Evolutionary conservation across 176 grass and related monocot species (phyloP).

Genomic region (Aegilops speltoides): DNA sequence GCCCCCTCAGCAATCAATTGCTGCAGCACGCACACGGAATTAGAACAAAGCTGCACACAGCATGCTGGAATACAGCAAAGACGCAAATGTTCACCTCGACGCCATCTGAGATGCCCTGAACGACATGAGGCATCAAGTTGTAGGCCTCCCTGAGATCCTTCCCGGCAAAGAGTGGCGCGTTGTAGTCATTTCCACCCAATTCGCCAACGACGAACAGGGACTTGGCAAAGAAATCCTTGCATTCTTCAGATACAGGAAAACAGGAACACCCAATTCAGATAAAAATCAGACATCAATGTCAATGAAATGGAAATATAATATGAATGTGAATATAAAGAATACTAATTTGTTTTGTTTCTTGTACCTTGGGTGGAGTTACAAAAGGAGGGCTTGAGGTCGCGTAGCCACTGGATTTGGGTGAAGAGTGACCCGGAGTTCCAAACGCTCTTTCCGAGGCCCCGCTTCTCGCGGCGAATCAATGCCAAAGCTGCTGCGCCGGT

Average conservation of each 20-base stretch:
- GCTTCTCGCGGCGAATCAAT: conserved; percentile 1
- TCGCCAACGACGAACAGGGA: conserved; percentile 77
- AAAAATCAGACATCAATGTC: background rate
- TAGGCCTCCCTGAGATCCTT: conserved; percentile 75
- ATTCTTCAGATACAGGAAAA: conserved; percentile 37
- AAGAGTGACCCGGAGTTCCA: conserved; percentile 77
- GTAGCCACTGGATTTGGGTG: conserved; percentile 90
- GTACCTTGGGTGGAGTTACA: conserved; percentile 58
- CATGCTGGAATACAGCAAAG: background rate
- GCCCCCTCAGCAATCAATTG: conserved; percentile 79
- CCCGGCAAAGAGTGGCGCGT: conserved; percentile 57
- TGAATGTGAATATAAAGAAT: background rate
- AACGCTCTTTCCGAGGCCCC: conserved; percentile 54
- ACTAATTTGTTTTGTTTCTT: background rate
- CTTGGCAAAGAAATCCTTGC: conserved; percentile 61
- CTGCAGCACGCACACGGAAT: conserved; percentile 27
- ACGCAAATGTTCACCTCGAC: conserved; percentile 44
- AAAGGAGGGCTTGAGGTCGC: conserved; percentile 67
- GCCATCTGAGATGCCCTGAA: conserved; percentile 62
- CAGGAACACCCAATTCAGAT: background rate
- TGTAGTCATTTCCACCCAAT: conserved; percentile 86
- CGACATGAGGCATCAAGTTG: conserved; percentile 59
- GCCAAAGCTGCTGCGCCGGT: no score
- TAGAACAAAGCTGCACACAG: background rate
- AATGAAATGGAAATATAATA: conserved; percentile 1